These are phyloP conservation scores for Solanum acaule DNA, from an alignment of 257 asterid genomes.

Conservation along the genomic window DNA sequence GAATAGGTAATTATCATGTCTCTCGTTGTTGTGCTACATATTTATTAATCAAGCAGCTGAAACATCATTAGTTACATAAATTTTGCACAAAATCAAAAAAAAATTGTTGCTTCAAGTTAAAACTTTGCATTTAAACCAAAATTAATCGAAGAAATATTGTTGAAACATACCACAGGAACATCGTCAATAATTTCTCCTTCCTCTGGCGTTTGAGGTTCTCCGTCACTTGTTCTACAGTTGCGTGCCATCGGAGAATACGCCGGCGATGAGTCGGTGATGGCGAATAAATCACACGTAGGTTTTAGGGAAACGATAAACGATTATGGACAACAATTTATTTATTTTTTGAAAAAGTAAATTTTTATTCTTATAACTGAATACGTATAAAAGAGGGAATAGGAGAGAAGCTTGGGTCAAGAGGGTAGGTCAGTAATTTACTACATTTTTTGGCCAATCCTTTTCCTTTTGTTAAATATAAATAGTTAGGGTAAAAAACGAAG, in stretches of 20 bases:
- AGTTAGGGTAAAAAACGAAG: no score
- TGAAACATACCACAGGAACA: not conserved
- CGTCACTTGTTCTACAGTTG: not conserved
- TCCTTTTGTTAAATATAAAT: no score
- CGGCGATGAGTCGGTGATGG: not conserved
- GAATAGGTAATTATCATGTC: slow-evolving; percentile 21
- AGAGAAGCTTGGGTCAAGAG: no score
- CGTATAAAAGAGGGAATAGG: no score
- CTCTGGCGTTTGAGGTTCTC: not conserved
- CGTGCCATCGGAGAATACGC: not conserved
- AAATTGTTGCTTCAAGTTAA: not conserved
- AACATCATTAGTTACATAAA: not conserved
- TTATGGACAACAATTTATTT: no score
- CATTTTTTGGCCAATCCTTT: no score
- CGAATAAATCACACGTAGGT: not conserved
- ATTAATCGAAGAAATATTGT: not conserved
- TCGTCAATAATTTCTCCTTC: not conserved
- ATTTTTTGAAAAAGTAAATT: no score
- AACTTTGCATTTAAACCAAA: not conserved
- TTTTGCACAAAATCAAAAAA: not conserved
- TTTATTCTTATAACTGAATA: no score
- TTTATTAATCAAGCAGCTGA: slow-evolving; percentile 16
- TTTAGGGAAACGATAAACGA: no score
- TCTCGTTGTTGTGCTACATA: slow-evolving; percentile 12
- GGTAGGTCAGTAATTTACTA: no score